Base-by-base conservation (phyloP, 1,284 basidiomycete species). In the Boletellus sp. region DNA sequence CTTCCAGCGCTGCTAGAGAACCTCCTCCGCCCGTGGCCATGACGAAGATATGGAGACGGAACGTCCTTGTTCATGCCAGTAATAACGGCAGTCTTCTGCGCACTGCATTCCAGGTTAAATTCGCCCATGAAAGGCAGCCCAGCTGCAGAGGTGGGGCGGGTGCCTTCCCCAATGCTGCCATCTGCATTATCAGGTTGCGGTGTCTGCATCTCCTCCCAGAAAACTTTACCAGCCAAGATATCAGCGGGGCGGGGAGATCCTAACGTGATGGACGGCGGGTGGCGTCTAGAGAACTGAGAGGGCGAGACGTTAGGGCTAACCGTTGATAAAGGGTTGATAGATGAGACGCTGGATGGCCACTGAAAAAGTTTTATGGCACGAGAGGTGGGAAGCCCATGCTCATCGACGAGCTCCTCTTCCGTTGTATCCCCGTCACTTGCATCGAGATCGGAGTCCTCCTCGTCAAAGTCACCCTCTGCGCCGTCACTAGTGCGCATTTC, bases 331-430 rank as follows among this genome's bases (percentile, higher is more conserved):
- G 87, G 87, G 55, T 89, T 78, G 68, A 90, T 84, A n/a, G 85
- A 77, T 21, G 81, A 80, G 40, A 86, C 69, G 54, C 70, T 75
- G 42, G 76, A 71, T 22, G 86, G 84, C 60, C 83, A 78, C 54
- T 71, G 79, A 71, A 89, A 87, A 33, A 89, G 72, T 56, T 76
- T 74, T 82, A 89, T 85, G 21, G 85, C 85, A 52, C 80, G 82
- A 16, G 83, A 80, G 52, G 88, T 89, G 19, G 86, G 85, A 6
- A 89, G 73, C 42, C 82, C 82, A 52, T 82, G 79, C 7, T 80
- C 78, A 49, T 85, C 85, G 18, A 89, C 82, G 43, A 90, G 80
- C 54, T 89, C 88, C 55, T 91, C 88, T 62, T 91, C 88, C 0
- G 86, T 88, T 7, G 83, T 85, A 45, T 85, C 80, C 7, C 83